Evolutionary conservation across 768 basidiomycete genomes (phyloP).

Genomic region (Dictyophora rubrovolvata): DNA sequence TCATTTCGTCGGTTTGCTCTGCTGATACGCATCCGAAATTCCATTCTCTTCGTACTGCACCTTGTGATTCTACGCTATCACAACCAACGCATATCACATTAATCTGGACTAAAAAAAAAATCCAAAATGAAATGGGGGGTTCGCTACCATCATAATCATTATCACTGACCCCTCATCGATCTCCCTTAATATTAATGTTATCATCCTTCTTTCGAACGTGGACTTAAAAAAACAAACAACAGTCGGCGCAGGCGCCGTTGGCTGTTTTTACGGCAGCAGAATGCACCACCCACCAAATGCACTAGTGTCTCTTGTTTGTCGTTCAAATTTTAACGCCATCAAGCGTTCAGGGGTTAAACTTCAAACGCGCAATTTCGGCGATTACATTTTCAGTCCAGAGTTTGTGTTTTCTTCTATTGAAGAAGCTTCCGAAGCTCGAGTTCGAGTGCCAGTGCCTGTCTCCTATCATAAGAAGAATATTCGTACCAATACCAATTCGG

Average conservation of each 20-base stretch:
- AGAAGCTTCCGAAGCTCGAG: constrained; percentile 11
- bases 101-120: too few relatives aligned
- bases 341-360: constrained; percentile 16
- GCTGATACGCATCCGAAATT: too few relatives aligned
- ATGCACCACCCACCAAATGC: constrained; percentile 15
- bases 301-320: constrained; percentile 21
- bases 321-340: constrained; percentile 21
- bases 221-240: not conserved
- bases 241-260: constrained; percentile 23
- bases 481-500: too few relatives aligned
- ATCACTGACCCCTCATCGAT: too few relatives aligned
- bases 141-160: too few relatives aligned
- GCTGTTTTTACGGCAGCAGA: constrained; percentile 21
- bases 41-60: too few relatives aligned
- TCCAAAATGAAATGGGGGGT: too few relatives aligned
- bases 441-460: not conserved
- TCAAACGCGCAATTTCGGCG: constrained; percentile 20
- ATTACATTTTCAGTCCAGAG: constrained; percentile 19
- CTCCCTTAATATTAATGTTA: too few relatives aligned
- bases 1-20: too few relatives aligned
- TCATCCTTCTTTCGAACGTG: too few relatives aligned
- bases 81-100: too few relatives aligned
- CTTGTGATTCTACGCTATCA: too few relatives aligned
- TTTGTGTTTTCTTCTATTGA: constrained; percentile 16
- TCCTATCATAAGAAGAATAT: not conserved